These are phyloP conservation scores for Phytophthora fragariaefolia DNA, from an alignment of 352 stramenopile species.

Conservation along the genomic window DNA sequence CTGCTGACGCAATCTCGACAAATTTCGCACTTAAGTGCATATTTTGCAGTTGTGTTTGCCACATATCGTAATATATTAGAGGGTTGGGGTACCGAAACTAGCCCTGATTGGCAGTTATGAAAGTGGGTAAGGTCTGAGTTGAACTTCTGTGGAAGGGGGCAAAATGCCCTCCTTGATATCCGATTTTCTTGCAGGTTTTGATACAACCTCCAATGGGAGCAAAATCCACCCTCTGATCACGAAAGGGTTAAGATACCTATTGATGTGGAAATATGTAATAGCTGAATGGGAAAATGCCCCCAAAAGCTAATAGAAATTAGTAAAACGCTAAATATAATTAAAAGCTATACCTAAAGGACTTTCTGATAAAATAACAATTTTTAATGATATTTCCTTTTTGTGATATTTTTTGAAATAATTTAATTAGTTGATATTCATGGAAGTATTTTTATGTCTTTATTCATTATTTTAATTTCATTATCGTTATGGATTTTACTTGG, in stretches of 20 bases:
- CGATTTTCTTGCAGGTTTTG: conserved; percentile 12
- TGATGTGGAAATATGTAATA: no score
- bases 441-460: no score
- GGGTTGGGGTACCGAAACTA: background rate
- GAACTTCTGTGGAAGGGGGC: conserved; percentile 10
- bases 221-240: conserved; percentile 5
- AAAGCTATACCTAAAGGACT: no score
- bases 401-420: no score
- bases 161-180: background rate
- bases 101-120: conserved; percentile 4
- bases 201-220: background rate
- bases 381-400: no score
- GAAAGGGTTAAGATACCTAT: conserved; percentile 15
- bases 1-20: conserved; percentile 17
- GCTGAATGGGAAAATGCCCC: no score
- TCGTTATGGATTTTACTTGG: no score
- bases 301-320: no score
- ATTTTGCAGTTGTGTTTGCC: conserved; percentile 12
- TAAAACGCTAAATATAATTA: no score
- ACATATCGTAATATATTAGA: conserved; percentile 6
- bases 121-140: background rate
- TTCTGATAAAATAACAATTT: no score
- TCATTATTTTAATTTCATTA: no score
- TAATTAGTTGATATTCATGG: no score
- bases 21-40: conserved; percentile 19